These are phyloP conservation scores for Trichothecium roseum DNA, from an alignment of 2,329 filamentous ascomycete species.

Conservation along the genomic window DNA sequence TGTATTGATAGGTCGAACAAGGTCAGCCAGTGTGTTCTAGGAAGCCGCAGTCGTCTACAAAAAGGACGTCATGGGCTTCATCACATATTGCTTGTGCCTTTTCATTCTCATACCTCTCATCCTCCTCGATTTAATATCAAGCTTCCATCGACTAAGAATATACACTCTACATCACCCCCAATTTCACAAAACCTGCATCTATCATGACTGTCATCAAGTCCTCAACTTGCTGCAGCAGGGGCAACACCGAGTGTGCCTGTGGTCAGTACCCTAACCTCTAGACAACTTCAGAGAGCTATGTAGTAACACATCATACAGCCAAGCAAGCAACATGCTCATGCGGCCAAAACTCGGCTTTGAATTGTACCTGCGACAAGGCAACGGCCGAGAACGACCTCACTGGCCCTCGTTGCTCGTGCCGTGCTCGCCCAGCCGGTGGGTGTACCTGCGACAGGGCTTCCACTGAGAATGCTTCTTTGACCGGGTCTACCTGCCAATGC, in stretches of 20 bases:
- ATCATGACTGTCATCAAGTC: slow-evolving; percentile 26
- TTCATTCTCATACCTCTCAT: no score
- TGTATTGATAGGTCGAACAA: no score
- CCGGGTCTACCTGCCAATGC: slow-evolving; percentile 61
- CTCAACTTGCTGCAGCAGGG: slow-evolving; percentile 48
- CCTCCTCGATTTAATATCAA: no score
- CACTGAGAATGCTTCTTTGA: slow-evolving; percentile 54
- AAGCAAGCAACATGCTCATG: slow-evolving; percentile 72
- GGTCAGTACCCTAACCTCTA: slow-evolving; percentile 32
- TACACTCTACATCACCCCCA: no score
- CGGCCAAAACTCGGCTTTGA: slow-evolving; percentile 74
- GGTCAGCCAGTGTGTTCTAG: no score
- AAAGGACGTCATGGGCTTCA: no score
- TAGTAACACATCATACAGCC: slow-evolving; percentile 26
- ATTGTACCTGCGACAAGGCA: slow-evolving; percentile 78
- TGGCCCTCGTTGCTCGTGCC: slow-evolving; percentile 74
- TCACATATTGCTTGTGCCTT: no score
- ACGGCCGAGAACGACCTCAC: slow-evolving; percentile 60
- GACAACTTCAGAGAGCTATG: neutral
- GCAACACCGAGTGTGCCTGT: slow-evolving; percentile 41
- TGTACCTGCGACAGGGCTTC: slow-evolving; percentile 71
- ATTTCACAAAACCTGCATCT: slow-evolving; percentile 6
- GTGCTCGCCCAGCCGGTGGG: slow-evolving; percentile 65
- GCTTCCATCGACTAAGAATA: no score
- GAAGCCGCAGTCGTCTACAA: no score